These are phyloP conservation scores for Zoysia pacifica DNA, from an alignment of 176 grass and related monocot genomes.

Conservation along the genomic window DNA sequence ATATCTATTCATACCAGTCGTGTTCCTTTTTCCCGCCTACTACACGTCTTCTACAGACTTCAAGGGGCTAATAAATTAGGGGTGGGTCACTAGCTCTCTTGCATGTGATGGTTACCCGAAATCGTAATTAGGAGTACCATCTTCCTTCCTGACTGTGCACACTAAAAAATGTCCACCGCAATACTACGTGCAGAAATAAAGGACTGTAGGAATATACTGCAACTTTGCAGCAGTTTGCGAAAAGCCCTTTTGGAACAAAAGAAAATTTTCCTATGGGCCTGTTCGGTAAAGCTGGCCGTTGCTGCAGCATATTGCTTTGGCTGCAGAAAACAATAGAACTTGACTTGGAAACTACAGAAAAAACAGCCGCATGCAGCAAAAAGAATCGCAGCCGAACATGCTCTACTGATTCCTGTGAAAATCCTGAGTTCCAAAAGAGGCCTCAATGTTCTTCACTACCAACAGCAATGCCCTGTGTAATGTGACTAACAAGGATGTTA, in stretches of 20 bases:
- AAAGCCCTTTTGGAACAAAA: neutral
- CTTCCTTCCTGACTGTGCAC: conserved; percentile 3
- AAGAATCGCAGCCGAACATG: no score
- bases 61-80: neutral
- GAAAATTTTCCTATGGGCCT: no score
- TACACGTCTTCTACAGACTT: neutral
- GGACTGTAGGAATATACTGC: neutral
- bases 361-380: no score
- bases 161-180: neutral
- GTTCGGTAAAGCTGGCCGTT: no score
- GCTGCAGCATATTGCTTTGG: no score
- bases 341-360: no score
- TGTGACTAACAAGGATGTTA: neutral
- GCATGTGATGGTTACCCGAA: neutral
- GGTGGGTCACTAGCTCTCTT: conserved; percentile 14
- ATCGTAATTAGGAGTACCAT: neutral
- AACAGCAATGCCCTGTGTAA: neutral
- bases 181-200: neutral
- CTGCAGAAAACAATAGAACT: no score
- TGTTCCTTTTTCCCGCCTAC: neutral
- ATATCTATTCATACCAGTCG: neutral
- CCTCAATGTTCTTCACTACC: neutral
- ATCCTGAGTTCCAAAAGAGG: no score
- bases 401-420: no score
- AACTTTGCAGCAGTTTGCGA: neutral